Evolutionary conservation across 1,284 basidiomycete species (phyloP), one percentile per base, ranked within the genome.

Genomic region (Ceratobasidium sp.): DNA sequence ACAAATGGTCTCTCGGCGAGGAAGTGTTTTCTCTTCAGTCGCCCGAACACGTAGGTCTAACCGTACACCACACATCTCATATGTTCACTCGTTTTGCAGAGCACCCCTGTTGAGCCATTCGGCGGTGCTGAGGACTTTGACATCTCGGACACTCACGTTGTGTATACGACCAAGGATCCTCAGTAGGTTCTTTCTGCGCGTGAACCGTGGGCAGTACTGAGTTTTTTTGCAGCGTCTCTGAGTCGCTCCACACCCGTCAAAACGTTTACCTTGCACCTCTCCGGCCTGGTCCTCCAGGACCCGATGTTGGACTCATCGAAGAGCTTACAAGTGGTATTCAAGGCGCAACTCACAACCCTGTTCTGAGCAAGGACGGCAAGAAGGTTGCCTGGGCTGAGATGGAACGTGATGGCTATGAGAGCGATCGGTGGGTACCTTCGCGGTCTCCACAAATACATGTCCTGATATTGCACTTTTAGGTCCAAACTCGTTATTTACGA

Each of bases 331-430:
- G 88, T 15, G 92, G 92, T 5, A 82, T 84, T 43, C 93, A 95
- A 77, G 94, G 93, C 31, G 94, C 94, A 1, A 90, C 87, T 3
- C 86, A 86, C 74, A 82, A 79, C 38, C 88, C 93, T 0, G 83
- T 85, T 1, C 88, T 95, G 76, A 91, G 83, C 72, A 56, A 58
- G 22, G 35, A 86, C 42, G 91, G 89, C 0, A 84, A 83, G 65
- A 91, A 90, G 78, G 85, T 87, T 1, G 93, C 91, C 0, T 97
- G 94, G 94, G 80, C 92, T 43, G 90, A 97, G 78, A 85, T 94
- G 72, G 87, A 88, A 54, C 77, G 90, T 76, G 93, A 97, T 75
- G 94, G 94, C 0, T 91, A 95, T 75, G 94, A 97, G 78, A 85
- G 89, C 58, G 91, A 92, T 76, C 84, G 88, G 89, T 86, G 72